A percentile compares a stretch with the other conserved stretches of the same genome.
Evolutionary conservation across 106 monocot species (phyloP).

Genomic region (Dendrobium nobile): DNA sequence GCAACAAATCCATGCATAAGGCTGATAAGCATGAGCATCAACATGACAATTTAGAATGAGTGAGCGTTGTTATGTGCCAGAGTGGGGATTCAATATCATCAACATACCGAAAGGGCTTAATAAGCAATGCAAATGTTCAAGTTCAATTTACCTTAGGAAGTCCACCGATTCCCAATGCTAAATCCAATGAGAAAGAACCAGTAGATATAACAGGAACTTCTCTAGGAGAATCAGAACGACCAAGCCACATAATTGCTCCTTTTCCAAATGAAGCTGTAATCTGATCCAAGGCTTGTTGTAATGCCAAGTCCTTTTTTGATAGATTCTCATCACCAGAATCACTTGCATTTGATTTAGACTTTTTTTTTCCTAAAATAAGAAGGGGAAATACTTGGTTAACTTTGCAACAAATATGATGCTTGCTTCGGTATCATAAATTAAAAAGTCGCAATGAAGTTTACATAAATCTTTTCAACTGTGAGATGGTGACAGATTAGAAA

Average conservation of each 20-base stretch:
- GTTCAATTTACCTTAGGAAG: slow-evolving; percentile 78
- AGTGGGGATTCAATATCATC: background rate
- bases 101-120: background rate
- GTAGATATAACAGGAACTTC: slow-evolving; percentile 92
- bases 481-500: background rate
- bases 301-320: slow-evolving; percentile 80
- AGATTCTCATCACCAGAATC: slow-evolving; percentile 71
- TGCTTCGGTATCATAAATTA: background rate
- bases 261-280: slow-evolving; percentile 89
- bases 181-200: slow-evolving; percentile 81
- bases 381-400: background rate
- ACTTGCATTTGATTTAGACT: slow-evolving; percentile 53
- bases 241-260: slow-evolving; percentile 99
- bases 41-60: background rate
- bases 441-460: background rate
- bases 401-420: background rate
- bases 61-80: background rate
- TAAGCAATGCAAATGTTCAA: background rate
- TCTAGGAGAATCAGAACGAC: slow-evolving; percentile 53
- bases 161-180: slow-evolving; percentile 91
- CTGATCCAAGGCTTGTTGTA: slow-evolving; percentile 88
- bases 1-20: too few relatives aligned
- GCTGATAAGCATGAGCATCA: background rate
- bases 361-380: slow-evolving; percentile 40
- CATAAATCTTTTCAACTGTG: background rate